Conservation (phyloP, 1,284 basidiomycete genomes). For the Papiliotrema nemorosa region DNA sequence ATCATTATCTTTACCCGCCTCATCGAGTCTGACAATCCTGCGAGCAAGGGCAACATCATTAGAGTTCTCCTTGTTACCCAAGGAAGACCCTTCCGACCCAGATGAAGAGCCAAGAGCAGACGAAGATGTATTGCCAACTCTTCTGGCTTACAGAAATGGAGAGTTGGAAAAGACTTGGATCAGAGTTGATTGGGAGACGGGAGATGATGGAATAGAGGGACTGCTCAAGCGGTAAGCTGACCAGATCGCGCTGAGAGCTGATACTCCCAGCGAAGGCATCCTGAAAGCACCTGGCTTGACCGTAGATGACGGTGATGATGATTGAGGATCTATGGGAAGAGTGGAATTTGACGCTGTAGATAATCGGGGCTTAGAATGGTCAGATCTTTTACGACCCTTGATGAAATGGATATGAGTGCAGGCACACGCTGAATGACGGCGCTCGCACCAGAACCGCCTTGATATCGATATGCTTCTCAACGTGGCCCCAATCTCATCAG, state of each 20-base stretch:
- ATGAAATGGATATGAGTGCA: too few relatives aligned
- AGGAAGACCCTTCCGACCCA: slow-evolving; percentile 9
- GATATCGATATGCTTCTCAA: too few relatives aligned
- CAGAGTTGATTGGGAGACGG: slow-evolving; percentile 43
- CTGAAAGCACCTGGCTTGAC: background rate
- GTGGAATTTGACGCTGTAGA: background rate
- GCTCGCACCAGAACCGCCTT: too few relatives aligned
- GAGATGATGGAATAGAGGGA: slow-evolving; percentile 31
- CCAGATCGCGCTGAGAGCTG: too few relatives aligned
- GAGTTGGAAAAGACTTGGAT: slow-evolving; percentile 42
- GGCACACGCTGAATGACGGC: too few relatives aligned
- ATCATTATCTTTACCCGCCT: slow-evolving; percentile 23
- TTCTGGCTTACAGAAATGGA: slow-evolving; percentile 45
- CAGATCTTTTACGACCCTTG: too few relatives aligned
- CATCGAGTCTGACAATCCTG: slow-evolving; percentile 17
- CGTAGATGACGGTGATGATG: slow-evolving; percentile 3
- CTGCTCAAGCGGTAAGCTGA: slow-evolving; percentile 37
- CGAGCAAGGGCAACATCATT: slow-evolving; percentile 39
- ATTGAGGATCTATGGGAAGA: background rate
- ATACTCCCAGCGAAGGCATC: too few relatives aligned
- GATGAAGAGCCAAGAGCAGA: slow-evolving; percentile 29
- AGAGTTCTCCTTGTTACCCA: slow-evolving; percentile 36
- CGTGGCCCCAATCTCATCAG: too few relatives aligned
- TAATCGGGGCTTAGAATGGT: too few relatives aligned
- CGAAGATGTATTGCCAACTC: slow-evolving; percentile 45